Percentiles rank a stretch among this genome's conserved stretches.
phyloP scores from a whole-genome alignment of 768 basidiomycete genomes.

The Rhodotorula toruloides region DNA sequence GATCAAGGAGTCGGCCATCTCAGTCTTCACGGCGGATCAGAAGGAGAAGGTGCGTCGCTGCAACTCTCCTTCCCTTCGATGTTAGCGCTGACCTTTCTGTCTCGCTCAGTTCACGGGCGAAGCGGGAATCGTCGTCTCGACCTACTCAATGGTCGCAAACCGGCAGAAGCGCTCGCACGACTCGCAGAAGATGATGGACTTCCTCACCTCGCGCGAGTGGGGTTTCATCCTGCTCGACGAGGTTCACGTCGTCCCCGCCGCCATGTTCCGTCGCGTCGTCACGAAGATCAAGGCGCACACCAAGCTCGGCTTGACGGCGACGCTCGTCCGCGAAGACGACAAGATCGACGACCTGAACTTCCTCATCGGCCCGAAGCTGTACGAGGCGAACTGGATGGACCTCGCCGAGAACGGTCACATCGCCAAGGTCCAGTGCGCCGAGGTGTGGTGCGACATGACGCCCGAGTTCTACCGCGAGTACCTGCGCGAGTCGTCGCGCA shows the following conservation, averaged over 20 bases:
- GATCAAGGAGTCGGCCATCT: slow-evolving; percentile 91
- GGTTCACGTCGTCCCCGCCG: slow-evolving; percentile 97
- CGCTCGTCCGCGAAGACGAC: slow-evolving; percentile 96
- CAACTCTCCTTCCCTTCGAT: background rate
- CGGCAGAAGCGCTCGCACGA: slow-evolving; percentile 98
- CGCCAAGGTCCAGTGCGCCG: slow-evolving; percentile 99
- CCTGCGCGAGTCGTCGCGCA: slow-evolving; percentile 81
- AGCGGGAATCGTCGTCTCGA: slow-evolving; percentile 95
- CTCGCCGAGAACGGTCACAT: slow-evolving; percentile 98
- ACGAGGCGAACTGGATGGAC: slow-evolving; percentile 99
- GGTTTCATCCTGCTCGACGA: slow-evolving; percentile 96
- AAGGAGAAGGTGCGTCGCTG: slow-evolving; percentile 73
- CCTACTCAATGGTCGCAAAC: slow-evolving; percentile 99
- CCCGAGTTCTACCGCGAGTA: slow-evolving; percentile 99
- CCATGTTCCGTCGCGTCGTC: slow-evolving; percentile 96
- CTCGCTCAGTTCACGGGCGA: slow-evolving; percentile 78
- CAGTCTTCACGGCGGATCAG: slow-evolving; percentile 91
- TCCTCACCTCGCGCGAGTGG: slow-evolving; percentile 96
- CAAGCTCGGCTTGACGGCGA: slow-evolving; percentile 94
- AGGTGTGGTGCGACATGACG: slow-evolving; percentile 99
- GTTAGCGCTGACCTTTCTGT: background rate
- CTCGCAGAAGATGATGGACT: slow-evolving; percentile 99
- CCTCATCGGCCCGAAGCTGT: slow-evolving; percentile 98
- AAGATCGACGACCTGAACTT: slow-evolving; percentile 98
- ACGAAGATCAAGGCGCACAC: slow-evolving; percentile 99